Base-by-base conservation (phyloP, 169 alveolate species). In the Nephromyces sp. region DNA sequence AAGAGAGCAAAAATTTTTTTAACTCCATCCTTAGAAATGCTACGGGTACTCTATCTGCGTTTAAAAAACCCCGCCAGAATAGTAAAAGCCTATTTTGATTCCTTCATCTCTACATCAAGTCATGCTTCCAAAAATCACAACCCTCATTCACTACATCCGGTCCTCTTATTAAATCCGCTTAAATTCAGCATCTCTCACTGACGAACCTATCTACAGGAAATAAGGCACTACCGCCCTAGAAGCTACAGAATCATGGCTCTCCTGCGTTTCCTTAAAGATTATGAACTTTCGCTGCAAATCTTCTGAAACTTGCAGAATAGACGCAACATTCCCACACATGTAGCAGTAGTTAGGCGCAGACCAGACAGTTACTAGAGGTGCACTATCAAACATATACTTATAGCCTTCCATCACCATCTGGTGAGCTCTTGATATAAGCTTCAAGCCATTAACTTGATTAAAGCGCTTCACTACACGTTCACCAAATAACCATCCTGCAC, bases 401-500 rank as follows among this genome's bases (percentile, higher is more conserved):
- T 51, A 21, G 71, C 77, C 70, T 15, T 53, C 77, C 71, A 53
- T 24, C 21, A 92, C 97, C 33, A 94, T 81, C 72, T 94, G 93
- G 84, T 94, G 97, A 1, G 98, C 97, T 63, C 98, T 84, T 0
- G 95, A 92, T 30, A 97, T 94, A 53, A 94, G 83, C 34, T 92
- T 89, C n/a, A 95, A 81, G 32, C 93, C 95, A 77, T 97, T 97
- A 34, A 79, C 70, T 53, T 91, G 95, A 70, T 89, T 89, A 82
- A 96, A 96, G 52, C 32, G 91, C 72, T 0, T 77, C 43, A 84
- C 89, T 31, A 90, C 87, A 77, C 93, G 96, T 32, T 86, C 90
- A 29, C 98, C 99, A 70, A 95, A 96, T 52, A 93, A 76, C 82
- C 87, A 95, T 21, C 99, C 99, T 8, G 99, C 98, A 6, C 99